phyloP scores from a whole-genome alignment of 2,329 filamentous ascomycete genomes.

The Fusarium tjaetaba region DNA sequence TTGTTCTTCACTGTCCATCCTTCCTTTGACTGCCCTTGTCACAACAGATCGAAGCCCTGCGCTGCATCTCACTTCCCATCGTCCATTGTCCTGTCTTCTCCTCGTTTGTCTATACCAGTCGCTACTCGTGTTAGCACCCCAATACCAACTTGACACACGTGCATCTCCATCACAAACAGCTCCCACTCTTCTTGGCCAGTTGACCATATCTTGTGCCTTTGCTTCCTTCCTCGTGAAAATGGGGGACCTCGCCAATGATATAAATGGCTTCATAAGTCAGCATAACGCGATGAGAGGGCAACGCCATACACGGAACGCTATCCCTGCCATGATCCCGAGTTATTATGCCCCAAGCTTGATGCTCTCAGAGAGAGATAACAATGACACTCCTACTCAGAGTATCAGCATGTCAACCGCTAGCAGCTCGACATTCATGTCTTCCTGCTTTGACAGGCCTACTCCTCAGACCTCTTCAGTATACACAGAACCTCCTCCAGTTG shows the following conservation, averaged over 20 bases:
- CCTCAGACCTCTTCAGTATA: constrained; percentile 19
- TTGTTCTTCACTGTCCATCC: neutral
- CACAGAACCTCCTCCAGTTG: constrained; percentile 36
- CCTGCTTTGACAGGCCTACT: constrained; percentile 15
- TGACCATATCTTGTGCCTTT: neutral
- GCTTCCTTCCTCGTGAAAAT: neutral
- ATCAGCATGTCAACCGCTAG: constrained; percentile 21
- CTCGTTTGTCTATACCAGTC: neutral
- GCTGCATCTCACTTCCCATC: too few species aligned
- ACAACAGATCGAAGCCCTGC: neutral
- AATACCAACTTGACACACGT: neutral
- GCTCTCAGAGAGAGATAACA: constrained; percentile 7
- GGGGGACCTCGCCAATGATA: constrained; percentile 19
- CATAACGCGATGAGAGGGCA: constrained; percentile 15
- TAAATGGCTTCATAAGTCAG: constrained; percentile 28
- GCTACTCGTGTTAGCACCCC: neutral
- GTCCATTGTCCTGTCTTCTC: neutral
- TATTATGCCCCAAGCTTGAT: constrained; percentile 29
- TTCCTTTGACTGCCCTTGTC: neutral
- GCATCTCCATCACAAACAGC: neutral
- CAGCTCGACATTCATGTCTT: constrained; percentile 17
- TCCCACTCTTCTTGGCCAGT: neutral
- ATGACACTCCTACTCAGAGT: constrained; percentile 2
- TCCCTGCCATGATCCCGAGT: neutral
- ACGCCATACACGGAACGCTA: neutral